Evolutionary conservation across 2,329 filamentous ascomycete genomes (phyloP), one percentile per base, ranked within the genome.

Genomic region (Paecilomyces formosus): DNA sequence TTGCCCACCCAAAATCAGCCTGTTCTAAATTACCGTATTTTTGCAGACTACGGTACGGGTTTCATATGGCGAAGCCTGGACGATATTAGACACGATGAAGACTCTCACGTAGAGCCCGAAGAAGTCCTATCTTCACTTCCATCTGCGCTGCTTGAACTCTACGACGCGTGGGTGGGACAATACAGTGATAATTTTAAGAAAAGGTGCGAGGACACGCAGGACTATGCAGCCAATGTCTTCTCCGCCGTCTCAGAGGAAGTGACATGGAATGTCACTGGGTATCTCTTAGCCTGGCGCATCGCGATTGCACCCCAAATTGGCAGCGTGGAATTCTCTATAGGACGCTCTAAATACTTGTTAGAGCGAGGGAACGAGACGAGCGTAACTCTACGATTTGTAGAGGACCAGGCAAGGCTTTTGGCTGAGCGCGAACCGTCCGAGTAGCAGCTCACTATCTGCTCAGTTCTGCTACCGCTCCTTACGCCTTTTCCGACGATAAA

Each of bases 251-350:
- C 52, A 15, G 62, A 64, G 24, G 58, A 65, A 12, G 63, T 65
- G 13, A 57, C 61, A 8, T 65, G 63, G 62, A 62, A 62, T 35
- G 58, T 67, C 30, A 57, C 64, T 28, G 63, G 64, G n/a, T 65
- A 57, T 57, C 33, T 66, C 21, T 53, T 66, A 50, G 64, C 63
- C 6, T 67, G 64, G 64, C 60, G 61, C 15, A 62, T 66, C 55
- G 51, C 56, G 13, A 56, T 66, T 54, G 60, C 59, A n/a, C 55
- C 61, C 4, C 54, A 57, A 24, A 50, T 57, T 5, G 57, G 57
- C 2, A 57, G 55, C 8, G 26, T 59, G 50, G 51, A 59, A 21
- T 39, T 49, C 15, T 52, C 13, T 2, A 24, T 35, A 18, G 49
- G 26, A 5, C 15, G 24, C 8, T 28, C 22, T 5, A 51, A n/a